Percentiles rank a stretch among this genome's conserved stretches.
Conservation (phyloP, 2,329 filamentous ascomycete species). For the Trichophyton mentagrophytes region DNA sequence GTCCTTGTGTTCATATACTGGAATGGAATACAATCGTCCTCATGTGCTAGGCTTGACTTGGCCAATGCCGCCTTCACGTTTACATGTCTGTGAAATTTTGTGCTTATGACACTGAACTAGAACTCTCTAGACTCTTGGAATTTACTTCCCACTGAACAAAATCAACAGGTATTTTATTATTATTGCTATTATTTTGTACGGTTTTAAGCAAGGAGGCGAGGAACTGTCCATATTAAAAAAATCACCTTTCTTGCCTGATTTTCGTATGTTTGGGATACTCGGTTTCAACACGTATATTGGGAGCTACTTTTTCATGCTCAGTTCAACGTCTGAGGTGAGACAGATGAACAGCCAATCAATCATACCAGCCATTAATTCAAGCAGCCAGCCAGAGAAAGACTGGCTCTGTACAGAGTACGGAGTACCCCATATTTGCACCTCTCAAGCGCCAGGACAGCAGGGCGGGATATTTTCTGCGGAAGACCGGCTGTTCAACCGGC, state of each 20-base stretch:
- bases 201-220: too few relatives aligned
- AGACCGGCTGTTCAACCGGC: not conserved
- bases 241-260: too few relatives aligned
- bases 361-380: not conserved
- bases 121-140: too few relatives aligned
- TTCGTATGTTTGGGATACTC: too few relatives aligned
- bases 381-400: not conserved
- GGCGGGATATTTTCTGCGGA: not conserved
- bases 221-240: too few relatives aligned
- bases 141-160: too few relatives aligned
- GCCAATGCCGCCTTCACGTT: conserved; percentile 30
- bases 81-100: conserved; percentile 26
- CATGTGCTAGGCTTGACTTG: conserved; percentile 27
- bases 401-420: too few relatives aligned
- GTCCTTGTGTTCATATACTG: conserved; percentile 21
- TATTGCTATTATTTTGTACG: too few relatives aligned
- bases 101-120: conserved; percentile 17
- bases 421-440: not conserved
- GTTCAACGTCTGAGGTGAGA: not conserved
- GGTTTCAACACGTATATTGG: not conserved
- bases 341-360: not conserved
- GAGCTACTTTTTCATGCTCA: not conserved
- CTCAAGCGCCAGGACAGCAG: not conserved
- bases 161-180: too few relatives aligned
- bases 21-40: conserved; percentile 25